Conservation (phyloP, 1,139 yeast species). For the Yamadazyma epiphylla region DNA sequence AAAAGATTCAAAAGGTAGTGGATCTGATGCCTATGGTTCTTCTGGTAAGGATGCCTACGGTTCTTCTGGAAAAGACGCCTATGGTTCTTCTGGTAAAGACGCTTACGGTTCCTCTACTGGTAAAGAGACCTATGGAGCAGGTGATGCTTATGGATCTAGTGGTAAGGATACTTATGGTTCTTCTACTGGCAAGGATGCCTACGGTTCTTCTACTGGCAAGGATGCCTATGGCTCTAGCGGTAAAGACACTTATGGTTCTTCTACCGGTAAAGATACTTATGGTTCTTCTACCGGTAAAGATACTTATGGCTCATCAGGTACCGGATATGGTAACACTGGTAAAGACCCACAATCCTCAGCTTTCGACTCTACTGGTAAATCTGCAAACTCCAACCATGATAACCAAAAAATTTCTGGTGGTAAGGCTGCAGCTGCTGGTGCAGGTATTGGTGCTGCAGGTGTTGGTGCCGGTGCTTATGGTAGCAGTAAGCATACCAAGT, state of each 20-base stretch:
- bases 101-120: constrained; percentile 10
- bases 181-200: constrained; percentile 9
- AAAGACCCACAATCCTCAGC: no score
- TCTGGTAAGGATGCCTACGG: constrained; percentile 11
- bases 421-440: constrained; percentile 1
- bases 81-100: constrained; percentile 10
- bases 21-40: constrained; percentile 10
- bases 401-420: not conserved
- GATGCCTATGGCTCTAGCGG: constrained; percentile 11
- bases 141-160: constrained; percentile 7
- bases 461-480: constrained; percentile 2
- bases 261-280: constrained; percentile 4
- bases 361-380: constrained; percentile 2
- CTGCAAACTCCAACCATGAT: not conserved
- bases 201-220: constrained; percentile 9
- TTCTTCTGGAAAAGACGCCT: constrained; percentile 9
- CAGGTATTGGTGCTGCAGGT: constrained; percentile 2
- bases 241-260: constrained; percentile 10
- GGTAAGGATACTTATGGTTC: constrained; percentile 6
- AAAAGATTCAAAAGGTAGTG: constrained; percentile 1
- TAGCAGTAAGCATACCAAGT: constrained; percentile 6
- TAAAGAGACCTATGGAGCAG: constrained; percentile 9
- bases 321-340: constrained; percentile 2
- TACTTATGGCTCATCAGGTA: constrained; percentile 8
- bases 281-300: constrained; percentile 6